These are phyloP conservation scores for Yamadazyma triangularis DNA, from an alignment of 1,139 yeast species.

Conservation along the genomic window DNA sequence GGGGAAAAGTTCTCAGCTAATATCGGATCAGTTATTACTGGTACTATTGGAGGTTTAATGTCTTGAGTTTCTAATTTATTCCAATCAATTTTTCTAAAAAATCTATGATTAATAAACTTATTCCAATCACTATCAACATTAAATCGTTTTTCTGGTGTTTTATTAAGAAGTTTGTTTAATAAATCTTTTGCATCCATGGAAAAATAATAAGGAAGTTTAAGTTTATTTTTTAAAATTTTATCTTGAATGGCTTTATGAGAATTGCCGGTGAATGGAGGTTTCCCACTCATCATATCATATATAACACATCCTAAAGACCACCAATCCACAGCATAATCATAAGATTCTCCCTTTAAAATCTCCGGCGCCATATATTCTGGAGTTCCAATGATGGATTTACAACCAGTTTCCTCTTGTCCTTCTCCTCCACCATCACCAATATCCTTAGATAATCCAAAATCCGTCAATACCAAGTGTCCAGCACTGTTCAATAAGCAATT, in stretches of 20 bases:
- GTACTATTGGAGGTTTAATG: slow-evolving; percentile 24
- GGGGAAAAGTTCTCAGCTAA: slow-evolving; percentile 31
- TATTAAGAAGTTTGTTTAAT: slow-evolving; percentile 62
- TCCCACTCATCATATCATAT: slow-evolving; percentile 86
- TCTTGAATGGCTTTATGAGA: slow-evolving; percentile 75
- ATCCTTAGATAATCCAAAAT: slow-evolving; percentile 83
- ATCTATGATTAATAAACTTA: slow-evolving; percentile 21
- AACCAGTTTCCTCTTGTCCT: slow-evolving; percentile 37
- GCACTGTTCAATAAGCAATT: slow-evolving; percentile 72
- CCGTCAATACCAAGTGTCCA: slow-evolving; percentile 82
- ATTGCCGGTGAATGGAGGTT: slow-evolving; percentile 89
- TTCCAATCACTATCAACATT: slow-evolving; percentile 53
- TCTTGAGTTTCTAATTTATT: slow-evolving; percentile 18
- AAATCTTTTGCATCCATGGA: slow-evolving; percentile 81
- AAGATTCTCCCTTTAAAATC: slow-evolving; percentile 27
- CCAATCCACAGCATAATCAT: slow-evolving; percentile 32
- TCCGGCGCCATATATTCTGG: slow-evolving; percentile 50
- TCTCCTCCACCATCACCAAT: too few relatives aligned
- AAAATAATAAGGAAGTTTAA: slow-evolving; percentile 71
- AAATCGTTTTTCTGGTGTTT: slow-evolving; percentile 68
- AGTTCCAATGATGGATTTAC: slow-evolving; percentile 80
- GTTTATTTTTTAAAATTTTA: slow-evolving; percentile 67
- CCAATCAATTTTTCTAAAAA: slow-evolving; percentile 31
- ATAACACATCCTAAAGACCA: slow-evolving; percentile 43
- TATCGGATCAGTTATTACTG: slow-evolving; percentile 30